phyloP scores from a whole-genome alignment of 2,329 filamentous ascomycete species.

The Paraphoma chrysanthemicola region DNA sequence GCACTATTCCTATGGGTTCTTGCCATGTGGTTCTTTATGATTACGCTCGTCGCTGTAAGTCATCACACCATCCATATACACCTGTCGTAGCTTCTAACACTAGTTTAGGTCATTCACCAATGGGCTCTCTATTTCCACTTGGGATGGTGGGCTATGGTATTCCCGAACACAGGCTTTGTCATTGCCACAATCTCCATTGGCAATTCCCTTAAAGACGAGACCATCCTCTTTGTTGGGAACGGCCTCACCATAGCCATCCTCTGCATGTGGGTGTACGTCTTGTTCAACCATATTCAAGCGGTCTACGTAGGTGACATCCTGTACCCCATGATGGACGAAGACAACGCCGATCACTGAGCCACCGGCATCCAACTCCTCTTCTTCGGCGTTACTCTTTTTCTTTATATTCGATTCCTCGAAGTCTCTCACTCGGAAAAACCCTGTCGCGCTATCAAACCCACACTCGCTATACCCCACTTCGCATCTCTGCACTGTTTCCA shows the following conservation, averaged over 20 bases:
- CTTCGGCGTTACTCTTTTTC: not conserved
- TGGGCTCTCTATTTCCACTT: conserved; percentile 62
- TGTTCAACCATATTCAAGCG: conserved; percentile 58
- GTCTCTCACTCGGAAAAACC: conserved; percentile 13
- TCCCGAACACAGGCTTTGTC: conserved; percentile 52
- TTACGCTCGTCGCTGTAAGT: conserved; percentile 50
- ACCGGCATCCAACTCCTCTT: no score
- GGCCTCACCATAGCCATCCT: conserved; percentile 61
- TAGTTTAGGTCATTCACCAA: conserved; percentile 37
- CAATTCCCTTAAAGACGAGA: conserved; percentile 42
- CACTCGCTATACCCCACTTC: conserved; percentile 24
- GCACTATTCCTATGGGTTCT: conserved; percentile 71
- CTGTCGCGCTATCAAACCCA: conserved; percentile 17
- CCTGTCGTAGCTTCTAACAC: conserved; percentile 18
- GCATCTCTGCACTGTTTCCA: conserved; percentile 1
- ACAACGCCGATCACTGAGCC: conserved; percentile 51
- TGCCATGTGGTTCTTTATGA: conserved; percentile 62
- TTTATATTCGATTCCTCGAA: conserved; percentile 3
- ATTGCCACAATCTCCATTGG: conserved; percentile 53
- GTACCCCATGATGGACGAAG: conserved; percentile 66
- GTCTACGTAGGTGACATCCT: conserved; percentile 62
- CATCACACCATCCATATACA: no score
- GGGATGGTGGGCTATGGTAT: conserved; percentile 68
- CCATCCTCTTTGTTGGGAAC: conserved; percentile 50
- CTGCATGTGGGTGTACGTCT: conserved; percentile 62